Evolutionary conservation across 768 basidiomycete species (phyloP), one percentile per base, ranked within the genome.

Genomic region (Serendipita indica): DNA sequence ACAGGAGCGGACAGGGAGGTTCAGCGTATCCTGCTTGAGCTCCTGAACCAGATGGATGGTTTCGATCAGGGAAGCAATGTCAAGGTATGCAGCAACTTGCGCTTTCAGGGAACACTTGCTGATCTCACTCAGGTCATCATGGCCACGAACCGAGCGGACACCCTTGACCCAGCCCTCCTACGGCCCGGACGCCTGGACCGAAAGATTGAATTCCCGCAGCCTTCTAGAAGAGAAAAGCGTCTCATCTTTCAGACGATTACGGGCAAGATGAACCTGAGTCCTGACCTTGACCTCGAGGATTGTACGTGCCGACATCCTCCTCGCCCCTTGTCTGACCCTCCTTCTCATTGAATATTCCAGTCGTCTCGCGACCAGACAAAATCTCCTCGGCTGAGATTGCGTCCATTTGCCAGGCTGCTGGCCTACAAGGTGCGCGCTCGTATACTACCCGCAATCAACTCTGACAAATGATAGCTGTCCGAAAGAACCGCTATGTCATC

Each of bases 31-130:
- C 71, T 99, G 63, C 81, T 99, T 12, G 96, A 99, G 71, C 74
- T 99, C 59, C 76, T 99, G 61, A 98, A 94, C 68, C 96, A 99
- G 68, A 99, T 99, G 96, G 96, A 99, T 66, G 96, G 96, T 63
- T 99, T 99, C 71, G 96, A 99, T 71, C 96, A 99, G 70, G 87
- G 87, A 3, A 92, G 90, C 69, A 98, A 93, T 65, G 96, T 99
- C 68, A 98, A 99, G 83, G 93, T 89, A 67, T 41, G 73, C 60
- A 3, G 7, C 52, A 18, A 22, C 16, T 14, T 22, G 10, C 18
- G n/a, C 14, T 4, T 39, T 60, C 3, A 16, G 39, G 6, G n/a
- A 46, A n/a, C 14, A 33, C 14, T 35, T 3, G n/a, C 4, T 10
- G 58, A 6, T 43, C 39, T 32, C 45, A 18, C 58, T 39, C 61